Percentiles rank a stretch among this genome's conserved stretches.
phyloP scores from a whole-genome alignment of 306 rosid species.

The Argentina anserina region DNA sequence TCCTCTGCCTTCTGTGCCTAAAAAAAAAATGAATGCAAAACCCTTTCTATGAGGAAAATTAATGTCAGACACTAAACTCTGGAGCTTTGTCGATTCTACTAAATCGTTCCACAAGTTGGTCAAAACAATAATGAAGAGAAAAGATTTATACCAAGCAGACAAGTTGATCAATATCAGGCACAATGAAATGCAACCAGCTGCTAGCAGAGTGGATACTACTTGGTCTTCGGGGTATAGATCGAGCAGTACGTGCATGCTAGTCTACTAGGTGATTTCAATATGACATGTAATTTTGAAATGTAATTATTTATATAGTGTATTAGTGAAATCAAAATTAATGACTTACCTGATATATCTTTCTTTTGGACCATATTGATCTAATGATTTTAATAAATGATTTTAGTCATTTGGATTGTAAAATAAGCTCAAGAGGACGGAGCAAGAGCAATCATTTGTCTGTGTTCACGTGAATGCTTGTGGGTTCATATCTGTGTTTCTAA shows the following conservation, averaged over 20 bases:
- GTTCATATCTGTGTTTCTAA: constrained; percentile 23
- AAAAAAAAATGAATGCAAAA: not conserved
- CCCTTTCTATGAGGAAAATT: not conserved
- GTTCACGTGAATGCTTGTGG: constrained; percentile 50
- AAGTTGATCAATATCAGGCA: not conserved
- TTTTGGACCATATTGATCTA: no score
- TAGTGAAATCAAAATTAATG: no score
- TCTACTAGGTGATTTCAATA: not conserved
- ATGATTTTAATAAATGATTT: no score
- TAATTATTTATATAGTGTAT: not conserved
- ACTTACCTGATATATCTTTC: no score
- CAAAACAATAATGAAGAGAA: not conserved
- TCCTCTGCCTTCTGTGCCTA: not conserved
- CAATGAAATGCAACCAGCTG: not conserved
- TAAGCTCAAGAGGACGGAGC: not conserved
- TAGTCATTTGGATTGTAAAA: constrained; percentile 20
- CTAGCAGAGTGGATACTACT: not conserved
- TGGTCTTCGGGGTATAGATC: not conserved
- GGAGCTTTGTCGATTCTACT: not conserved
- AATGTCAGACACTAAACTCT: not conserved
- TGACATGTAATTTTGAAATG: no score
- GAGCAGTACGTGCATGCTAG: not conserved
- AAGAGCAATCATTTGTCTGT: constrained; percentile 13
- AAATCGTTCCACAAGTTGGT: not conserved
- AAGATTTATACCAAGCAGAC: not conserved